Conservation (phyloP, 352 stramenopile species). For the Phytophthora crassamura region DNA sequence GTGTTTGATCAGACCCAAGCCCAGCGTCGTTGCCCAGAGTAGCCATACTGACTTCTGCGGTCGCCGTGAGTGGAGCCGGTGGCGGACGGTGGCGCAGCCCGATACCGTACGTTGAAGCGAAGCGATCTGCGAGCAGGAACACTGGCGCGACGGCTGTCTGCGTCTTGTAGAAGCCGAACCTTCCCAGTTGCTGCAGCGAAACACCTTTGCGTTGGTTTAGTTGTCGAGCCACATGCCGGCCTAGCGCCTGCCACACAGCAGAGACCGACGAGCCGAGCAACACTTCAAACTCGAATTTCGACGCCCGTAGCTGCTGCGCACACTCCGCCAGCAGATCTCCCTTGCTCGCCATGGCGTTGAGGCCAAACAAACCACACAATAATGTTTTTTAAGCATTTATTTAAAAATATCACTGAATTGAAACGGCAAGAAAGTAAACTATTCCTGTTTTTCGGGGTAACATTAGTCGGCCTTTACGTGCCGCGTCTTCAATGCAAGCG, state of each 20-base stretch:
- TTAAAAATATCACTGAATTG: no score
- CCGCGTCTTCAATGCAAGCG: slow-evolving; percentile 21
- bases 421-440: no score
- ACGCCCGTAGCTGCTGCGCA: slow-evolving; percentile 51
- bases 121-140: slow-evolving; percentile 63
- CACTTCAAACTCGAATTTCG: slow-evolving; percentile 67
- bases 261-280: slow-evolving; percentile 52
- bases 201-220: slow-evolving; percentile 41
- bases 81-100: slow-evolving; percentile 47
- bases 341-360: slow-evolving; percentile 11
- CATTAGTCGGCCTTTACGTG: slow-evolving; percentile 8
- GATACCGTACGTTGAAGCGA: slow-evolving; percentile 47
- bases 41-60: slow-evolving; percentile 57
- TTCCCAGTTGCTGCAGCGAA: slow-evolving; percentile 52
- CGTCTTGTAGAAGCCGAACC: slow-evolving; percentile 65
- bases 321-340: slow-evolving; percentile 52
- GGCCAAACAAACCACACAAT: background rate
- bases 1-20: slow-evolving; percentile 50
- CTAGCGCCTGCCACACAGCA: slow-evolving; percentile 55
- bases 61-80: slow-evolving; percentile 50
- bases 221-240: slow-evolving; percentile 35
- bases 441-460: slow-evolving; percentile 28
- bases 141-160: slow-evolving; percentile 35
- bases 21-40: slow-evolving; percentile 47
- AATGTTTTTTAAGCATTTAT: no score